Conservation (phyloP, 225 moss, liverwort and hornwort genomes). For the Physcomitrellopsis africana region DNA sequence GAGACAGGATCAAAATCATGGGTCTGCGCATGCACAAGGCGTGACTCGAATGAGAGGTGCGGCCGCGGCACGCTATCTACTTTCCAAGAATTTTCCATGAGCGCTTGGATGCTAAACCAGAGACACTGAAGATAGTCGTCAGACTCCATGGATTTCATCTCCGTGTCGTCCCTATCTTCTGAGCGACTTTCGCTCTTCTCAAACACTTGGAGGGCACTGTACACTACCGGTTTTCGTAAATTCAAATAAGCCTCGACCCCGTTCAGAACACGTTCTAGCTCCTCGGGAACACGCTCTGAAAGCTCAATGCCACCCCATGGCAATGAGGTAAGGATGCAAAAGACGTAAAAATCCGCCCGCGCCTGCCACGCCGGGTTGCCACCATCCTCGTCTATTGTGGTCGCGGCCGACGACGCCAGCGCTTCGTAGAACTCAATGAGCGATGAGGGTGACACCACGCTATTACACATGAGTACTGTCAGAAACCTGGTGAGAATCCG, state of each 20-base stretch:
- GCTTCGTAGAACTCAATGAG: conserved; percentile 92
- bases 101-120: conserved; percentile 81
- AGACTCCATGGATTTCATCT: conserved; percentile 51
- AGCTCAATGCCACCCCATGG: conserved; percentile 98
- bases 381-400: conserved; percentile 89
- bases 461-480: conserved; percentile 89
- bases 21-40: conserved; percentile 71
- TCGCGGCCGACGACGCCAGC: conserved; percentile 93
- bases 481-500: conserved; percentile 79
- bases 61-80: conserved; percentile 93
- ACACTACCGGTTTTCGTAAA: conserved; percentile 76
- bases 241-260: conserved; percentile 93
- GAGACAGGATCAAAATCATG: conserved; percentile 75
- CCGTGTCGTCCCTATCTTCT: conserved; percentile 43
- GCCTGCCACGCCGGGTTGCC: conserved; percentile 97
- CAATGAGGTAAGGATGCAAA: conserved; percentile 86
- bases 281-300: conserved; percentile 95
- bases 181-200: conserved; percentile 25
- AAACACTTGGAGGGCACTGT: conserved; percentile 73
- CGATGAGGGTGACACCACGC: conserved; percentile 76
- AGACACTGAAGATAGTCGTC: conserved; percentile 83
- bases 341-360: conserved; percentile 94
- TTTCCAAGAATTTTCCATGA: conserved; percentile 84
- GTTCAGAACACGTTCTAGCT: conserved; percentile 89
- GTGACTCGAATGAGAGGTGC: conserved; percentile 86